Conservation (phyloP, 805 yeast genomes). For the Yamadazyma phyllophila region DNA sequence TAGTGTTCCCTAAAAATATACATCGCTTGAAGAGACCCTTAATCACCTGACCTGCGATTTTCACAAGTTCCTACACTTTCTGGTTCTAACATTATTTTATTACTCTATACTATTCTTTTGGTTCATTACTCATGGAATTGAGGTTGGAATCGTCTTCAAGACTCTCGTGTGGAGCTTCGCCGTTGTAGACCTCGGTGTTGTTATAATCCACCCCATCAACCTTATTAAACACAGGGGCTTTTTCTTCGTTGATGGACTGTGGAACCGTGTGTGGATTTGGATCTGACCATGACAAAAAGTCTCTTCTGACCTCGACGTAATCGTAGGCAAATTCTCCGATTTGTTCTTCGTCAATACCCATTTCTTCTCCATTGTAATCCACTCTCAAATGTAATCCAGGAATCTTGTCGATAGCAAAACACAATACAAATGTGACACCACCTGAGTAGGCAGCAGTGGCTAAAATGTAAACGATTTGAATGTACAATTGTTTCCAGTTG, state of each 20-base stretch:
- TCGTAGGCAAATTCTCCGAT: conserved; percentile 99
- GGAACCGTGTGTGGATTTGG: conserved; percentile 16
- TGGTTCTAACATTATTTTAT: conserved; percentile 1
- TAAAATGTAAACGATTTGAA: conserved; percentile 77
- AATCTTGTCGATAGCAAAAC: conserved; percentile 67
- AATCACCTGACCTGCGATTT: too few species aligned
- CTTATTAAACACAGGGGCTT: background rate
- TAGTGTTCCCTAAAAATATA: too few species aligned
- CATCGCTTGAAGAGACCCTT: too few species aligned
- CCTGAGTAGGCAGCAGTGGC: conserved; percentile 75
- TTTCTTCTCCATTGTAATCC: conserved; percentile 78
- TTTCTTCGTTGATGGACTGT: conserved; percentile 1
- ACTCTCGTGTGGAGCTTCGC: conserved; percentile 2
- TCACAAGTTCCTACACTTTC: too few species aligned
- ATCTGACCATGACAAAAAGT: conserved; percentile 60
- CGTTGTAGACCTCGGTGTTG: conserved; percentile 2
- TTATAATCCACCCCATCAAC: conserved; percentile 1
- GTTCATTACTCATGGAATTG: conserved; percentile 7
- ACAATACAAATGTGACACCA: conserved; percentile 73
- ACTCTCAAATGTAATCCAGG: conserved; percentile 84
- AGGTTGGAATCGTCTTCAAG: conserved; percentile 1
- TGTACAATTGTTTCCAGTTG: conserved; percentile 88
- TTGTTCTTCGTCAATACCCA: conserved; percentile 94
- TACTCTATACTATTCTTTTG: conserved; percentile 4
- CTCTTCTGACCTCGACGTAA: conserved; percentile 94